phyloP scores from a whole-genome alignment of 2,329 filamentous ascomycete genomes.

The Cladosporium oxysporum region DNA sequence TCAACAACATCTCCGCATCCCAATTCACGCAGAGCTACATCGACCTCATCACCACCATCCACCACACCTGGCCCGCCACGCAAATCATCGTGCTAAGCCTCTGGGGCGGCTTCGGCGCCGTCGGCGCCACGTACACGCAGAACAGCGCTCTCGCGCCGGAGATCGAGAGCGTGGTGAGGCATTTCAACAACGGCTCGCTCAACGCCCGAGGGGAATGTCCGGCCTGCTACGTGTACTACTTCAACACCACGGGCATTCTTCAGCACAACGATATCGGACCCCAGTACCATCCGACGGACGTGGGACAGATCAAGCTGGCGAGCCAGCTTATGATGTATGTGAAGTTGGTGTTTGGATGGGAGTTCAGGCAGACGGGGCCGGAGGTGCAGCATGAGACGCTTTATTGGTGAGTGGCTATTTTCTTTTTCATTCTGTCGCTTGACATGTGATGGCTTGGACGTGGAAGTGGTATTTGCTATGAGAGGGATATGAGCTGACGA shows the following conservation, averaged over 20 bases:
- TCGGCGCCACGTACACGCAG: slow-evolving; percentile 49
- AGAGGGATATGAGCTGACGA: not conserved
- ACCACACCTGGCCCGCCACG: slow-evolving; percentile 44
- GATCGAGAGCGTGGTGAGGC: not conserved
- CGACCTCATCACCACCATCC: slow-evolving; percentile 45
- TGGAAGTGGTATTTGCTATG: not conserved
- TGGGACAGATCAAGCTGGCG: slow-evolving; percentile 62
- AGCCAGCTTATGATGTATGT: slow-evolving; percentile 61
- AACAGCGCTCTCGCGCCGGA: slow-evolving; percentile 42
- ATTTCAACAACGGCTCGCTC: not conserved
- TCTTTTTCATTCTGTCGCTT: not conserved
- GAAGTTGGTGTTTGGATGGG: slow-evolving; percentile 58
- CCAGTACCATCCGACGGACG: slow-evolving; percentile 61
- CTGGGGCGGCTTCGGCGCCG: slow-evolving; percentile 59
- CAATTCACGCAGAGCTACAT: slow-evolving; percentile 46
- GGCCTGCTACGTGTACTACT: slow-evolving; percentile 57
- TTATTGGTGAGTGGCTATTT: slow-evolving; percentile 17
- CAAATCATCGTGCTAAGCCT: slow-evolving; percentile 50
- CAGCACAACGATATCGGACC: slow-evolving; percentile 64
- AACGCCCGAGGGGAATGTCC: slow-evolving; percentile 35
- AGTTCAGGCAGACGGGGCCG: slow-evolving; percentile 55
- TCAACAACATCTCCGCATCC: slow-evolving; percentile 43
- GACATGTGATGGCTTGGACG: not conserved
- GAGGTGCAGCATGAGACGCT: slow-evolving; percentile 48
- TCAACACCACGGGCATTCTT: slow-evolving; percentile 62